Base-by-base conservation (phyloP, 805 yeast genomes). In the Saccharomyces cerevisiae region DNA sequence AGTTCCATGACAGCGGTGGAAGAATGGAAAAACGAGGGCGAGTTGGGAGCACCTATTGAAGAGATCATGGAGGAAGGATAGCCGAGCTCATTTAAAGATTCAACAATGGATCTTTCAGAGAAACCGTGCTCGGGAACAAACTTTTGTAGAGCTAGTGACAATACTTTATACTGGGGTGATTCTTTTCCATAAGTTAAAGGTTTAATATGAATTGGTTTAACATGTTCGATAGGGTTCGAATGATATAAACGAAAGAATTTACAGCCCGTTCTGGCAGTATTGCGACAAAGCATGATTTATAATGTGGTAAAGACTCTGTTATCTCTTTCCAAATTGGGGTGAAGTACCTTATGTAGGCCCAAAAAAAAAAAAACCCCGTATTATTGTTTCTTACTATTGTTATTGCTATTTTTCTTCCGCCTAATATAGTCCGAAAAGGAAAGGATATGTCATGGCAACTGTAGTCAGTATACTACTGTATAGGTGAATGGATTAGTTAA, bases 1-100 rank as follows among this genome's bases (percentile, higher is more conserved):
- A 86, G 77, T 52, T 82, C 81, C 60, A 67, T 56, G 2, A 67
- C 66, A 27, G 72, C 70, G 27, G 72, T 67, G 3, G 71, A 65
- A 1, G 67, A 61, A 55, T 68, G 70, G 21, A 68, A 52, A 29
- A 68, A 55, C 3, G 69, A 60, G 21, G 70, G 71, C 6, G 70
- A 59, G 51, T 69, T 69, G 36, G 69, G 56, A 6, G 69, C 60
- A 14, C 71, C 71, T 28, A 69, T 48, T 2, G 60, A 67, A 9
- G 67, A 63, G 8, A 69, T 49, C 58, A 66, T 51, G 10, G 67
- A 58, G 0, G 70, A 63, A 3, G 65, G 56, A 36, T 61, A 55
- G 26, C 63, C 68, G 41, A 69, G 53, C 27, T 62, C 63, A 28
- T 59, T 65, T 30, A 66, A 46, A 10, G 69, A 61, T n/a, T 64